Base-by-base conservation (phyloP, 805 yeast species). In the Kluyveromyces siamensis region DNA sequence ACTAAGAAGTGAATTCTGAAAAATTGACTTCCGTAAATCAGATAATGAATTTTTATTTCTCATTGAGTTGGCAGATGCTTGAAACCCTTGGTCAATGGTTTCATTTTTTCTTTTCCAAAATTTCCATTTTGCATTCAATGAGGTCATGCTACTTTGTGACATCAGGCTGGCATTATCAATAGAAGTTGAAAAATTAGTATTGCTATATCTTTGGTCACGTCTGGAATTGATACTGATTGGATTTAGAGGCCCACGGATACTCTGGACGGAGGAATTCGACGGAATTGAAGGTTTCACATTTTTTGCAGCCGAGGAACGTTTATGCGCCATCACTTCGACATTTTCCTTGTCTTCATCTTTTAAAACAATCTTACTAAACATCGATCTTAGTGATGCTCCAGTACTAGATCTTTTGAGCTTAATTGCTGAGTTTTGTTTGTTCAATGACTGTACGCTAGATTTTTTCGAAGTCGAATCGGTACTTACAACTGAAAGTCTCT, bases 81-180 rank as follows among this genome's bases (percentile, higher is more conserved):
- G 45, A 33, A 18, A 37, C 14, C 45, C 48, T 8, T 18, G 39
- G 18, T 37, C 37, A 16, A 14, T 27, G 18, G 37, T 37, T 16
- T 41, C 52, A 40, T 52, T 45, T 40, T 51, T 53, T 45, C 55
- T 59, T 44, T 62, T 63, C 70, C 70, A 66, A 46, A 66, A 66
- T 47, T 62, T 66, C 70, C 70, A 66, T 44, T 56, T 60, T 8
- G 63, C 56, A 8, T 62, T 51, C 19, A 51, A 48, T 2, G 63
- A 56, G 5, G 60, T 52, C 18, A 56, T 54, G 46, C 59, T 59
- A 6, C 60, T 49, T 17, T 45, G 47, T 4, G 50, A 45, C 5
- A 45, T 27, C 25, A 48, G 18, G 37, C 50, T 48, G 6, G 43
- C 40, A 21, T 41, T 48, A 35, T 50, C 50, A 40, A 48, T 46